phyloP scores from a whole-genome alignment of 768 basidiomycete genomes.

The Suillus sp. region DNA sequence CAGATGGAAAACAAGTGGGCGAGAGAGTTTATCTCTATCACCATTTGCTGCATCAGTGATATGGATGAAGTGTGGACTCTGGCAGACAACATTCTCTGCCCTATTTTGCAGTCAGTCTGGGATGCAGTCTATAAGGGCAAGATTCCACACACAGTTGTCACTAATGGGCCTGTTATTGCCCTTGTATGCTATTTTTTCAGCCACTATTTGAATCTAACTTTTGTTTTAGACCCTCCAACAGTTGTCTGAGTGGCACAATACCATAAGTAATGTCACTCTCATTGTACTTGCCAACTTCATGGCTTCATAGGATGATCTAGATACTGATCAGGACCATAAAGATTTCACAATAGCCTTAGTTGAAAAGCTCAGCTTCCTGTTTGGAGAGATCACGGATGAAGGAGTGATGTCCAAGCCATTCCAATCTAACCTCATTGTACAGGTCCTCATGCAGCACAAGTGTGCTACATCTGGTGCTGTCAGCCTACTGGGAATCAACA shows the following conservation, averaged over 20 bases:
- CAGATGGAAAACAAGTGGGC: neutral
- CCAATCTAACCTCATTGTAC: slow-evolving; percentile 3
- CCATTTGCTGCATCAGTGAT: neutral
- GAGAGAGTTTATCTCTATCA: neutral
- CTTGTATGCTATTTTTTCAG: neutral
- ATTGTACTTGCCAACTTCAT: neutral
- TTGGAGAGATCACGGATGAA: neutral
- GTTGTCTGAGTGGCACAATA: neutral
- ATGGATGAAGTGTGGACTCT: slow-evolving; percentile 8
- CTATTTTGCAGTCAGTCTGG: slow-evolving; percentile 15
- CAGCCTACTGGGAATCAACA: neutral
- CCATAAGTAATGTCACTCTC: neutral
- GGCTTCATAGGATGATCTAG: neutral
- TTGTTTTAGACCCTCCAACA: neutral
- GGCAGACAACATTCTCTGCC: neutral
- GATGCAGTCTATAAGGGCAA: slow-evolving; percentile 9
- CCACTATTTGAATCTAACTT: neutral
- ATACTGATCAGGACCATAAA: slow-evolving; percentile 1
- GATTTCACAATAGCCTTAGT: neutral
- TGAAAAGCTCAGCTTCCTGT: neutral
- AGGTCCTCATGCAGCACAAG: slow-evolving; percentile 7
- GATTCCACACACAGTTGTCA: slow-evolving; percentile 10
- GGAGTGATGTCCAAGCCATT: neutral
- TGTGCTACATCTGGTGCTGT: neutral
- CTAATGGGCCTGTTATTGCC: slow-evolving; percentile 1